Conservation (phyloP, 192 early-diverging fungal species). For the Podila clonocystis region DNA sequence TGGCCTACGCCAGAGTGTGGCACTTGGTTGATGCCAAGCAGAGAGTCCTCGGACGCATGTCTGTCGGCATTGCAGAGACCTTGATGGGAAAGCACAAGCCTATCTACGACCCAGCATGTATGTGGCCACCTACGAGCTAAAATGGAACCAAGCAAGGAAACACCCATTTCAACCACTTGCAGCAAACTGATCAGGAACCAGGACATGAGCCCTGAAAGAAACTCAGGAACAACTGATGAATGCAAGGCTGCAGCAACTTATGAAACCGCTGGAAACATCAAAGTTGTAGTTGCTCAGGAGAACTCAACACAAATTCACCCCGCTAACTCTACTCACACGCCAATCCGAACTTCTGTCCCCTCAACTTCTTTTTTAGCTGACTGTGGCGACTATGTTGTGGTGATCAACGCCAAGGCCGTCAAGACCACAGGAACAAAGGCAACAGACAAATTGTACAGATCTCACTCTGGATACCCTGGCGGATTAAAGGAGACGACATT, state of each 20-base stretch:
- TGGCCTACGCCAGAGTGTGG: conserved; percentile 91
- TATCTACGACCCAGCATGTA: conserved; percentile 87
- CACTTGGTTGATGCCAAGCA: conserved; percentile 91
- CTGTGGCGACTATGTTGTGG: conserved; percentile 96
- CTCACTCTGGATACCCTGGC: conserved; percentile 89
- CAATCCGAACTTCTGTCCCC: background rate
- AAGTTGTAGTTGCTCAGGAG: too few species aligned
- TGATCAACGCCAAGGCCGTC: conserved; percentile 89
- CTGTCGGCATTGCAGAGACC: conserved; percentile 86
- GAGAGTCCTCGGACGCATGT: conserved; percentile 87
- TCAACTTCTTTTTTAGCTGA: conserved; percentile 66
- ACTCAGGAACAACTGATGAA: too few species aligned
- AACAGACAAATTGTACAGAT: conserved; percentile 86
- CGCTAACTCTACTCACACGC: background rate
- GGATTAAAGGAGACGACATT: conserved; percentile 84
- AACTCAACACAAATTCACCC: too few species aligned
- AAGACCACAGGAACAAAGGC: conserved; percentile 85
- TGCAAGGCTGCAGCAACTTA: too few species aligned
- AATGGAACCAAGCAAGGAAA: too few species aligned
- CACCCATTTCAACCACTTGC: too few species aligned
- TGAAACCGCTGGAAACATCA: too few species aligned
- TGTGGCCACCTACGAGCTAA: background rate
- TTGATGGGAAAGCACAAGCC: conserved; percentile 98
- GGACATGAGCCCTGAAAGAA: too few species aligned
- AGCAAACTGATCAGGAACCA: background rate